Conservation (phyloP, 805 yeast genomes). For the Danielia oregonensis region DNA sequence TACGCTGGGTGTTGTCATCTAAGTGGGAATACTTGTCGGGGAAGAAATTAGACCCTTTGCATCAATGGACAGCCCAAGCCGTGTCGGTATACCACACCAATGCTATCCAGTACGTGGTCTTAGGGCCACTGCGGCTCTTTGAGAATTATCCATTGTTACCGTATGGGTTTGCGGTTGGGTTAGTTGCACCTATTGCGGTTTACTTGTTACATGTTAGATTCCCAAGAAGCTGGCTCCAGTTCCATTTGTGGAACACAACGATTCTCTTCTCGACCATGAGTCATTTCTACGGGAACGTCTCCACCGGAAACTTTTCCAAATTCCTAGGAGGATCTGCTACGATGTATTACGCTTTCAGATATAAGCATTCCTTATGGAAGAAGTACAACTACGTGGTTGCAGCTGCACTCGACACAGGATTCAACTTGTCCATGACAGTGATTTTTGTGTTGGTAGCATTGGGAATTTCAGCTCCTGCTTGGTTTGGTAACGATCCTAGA, state of each 20-base stretch:
- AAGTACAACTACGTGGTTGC: slow-evolving; percentile 46
- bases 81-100: slow-evolving; percentile 42
- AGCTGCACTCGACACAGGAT: slow-evolving; percentile 51
- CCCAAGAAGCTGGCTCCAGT: slow-evolving; percentile 21
- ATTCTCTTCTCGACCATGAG: slow-evolving; percentile 48
- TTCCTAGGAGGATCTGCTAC: slow-evolving; percentile 47
- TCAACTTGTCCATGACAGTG: slow-evolving; percentile 38
- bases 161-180: slow-evolving; percentile 41
- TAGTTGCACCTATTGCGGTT: slow-evolving; percentile 33
- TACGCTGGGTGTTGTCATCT: slow-evolving; percentile 43
- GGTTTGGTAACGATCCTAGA: slow-evolving; percentile 49
- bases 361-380: slow-evolving; percentile 38
- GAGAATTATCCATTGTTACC: slow-evolving; percentile 41
- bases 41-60: slow-evolving; percentile 37
- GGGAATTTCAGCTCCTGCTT: slow-evolving; percentile 31
- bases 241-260: slow-evolving; percentile 43
- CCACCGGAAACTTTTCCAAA: slow-evolving; percentile 46
- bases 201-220: slow-evolving; percentile 24
- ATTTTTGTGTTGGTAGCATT: slow-evolving; percentile 35
- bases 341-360: slow-evolving; percentile 42
- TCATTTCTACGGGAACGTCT: slow-evolving; percentile 45
- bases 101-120: slow-evolving; percentile 47
- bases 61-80: slow-evolving; percentile 51
- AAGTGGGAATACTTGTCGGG: slow-evolving; percentile 38
- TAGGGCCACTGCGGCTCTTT: slow-evolving; percentile 46